Conservation (phyloP, 371 early-diverging fungal genomes). For the Agmasoma carcini region DNA sequence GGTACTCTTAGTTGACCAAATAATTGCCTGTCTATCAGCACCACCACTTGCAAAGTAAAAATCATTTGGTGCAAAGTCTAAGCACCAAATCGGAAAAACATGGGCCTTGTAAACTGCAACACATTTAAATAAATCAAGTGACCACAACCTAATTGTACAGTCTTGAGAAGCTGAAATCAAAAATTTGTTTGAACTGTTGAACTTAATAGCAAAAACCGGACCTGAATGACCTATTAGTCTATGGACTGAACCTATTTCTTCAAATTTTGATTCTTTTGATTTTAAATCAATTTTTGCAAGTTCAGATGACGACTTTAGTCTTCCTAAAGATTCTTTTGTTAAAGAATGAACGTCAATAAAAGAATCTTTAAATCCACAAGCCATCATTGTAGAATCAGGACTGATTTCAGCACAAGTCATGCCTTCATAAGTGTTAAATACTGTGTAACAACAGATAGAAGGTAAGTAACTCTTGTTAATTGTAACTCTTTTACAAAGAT, state of each 20-base stretch:
- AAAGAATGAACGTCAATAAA: conserved; percentile 52
- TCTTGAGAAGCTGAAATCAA: conserved; percentile 84
- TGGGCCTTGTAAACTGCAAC: conserved; percentile 84
- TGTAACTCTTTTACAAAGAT: conserved; percentile 64
- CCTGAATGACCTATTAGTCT: conserved; percentile 80
- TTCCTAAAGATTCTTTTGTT: conserved; percentile 46
- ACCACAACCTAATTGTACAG: conserved; percentile 84
- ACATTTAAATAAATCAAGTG: conserved; percentile 67
- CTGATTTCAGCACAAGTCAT: conserved; percentile 51
- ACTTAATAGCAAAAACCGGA: conserved; percentile 74
- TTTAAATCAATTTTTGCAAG: conserved; percentile 47
- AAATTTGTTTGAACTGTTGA: conserved; percentile 70
- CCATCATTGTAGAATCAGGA: conserved; percentile 46
- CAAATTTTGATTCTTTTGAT: conserved; percentile 46
- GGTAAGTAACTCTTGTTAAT: conserved; percentile 65
- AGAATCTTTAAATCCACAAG: conserved; percentile 51
- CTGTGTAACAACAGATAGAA: conserved; percentile 82
- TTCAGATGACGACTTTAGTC: conserved; percentile 46
- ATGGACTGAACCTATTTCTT: conserved; percentile 50
- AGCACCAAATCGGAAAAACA: conserved; percentile 89
- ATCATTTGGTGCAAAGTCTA: conserved; percentile 69
- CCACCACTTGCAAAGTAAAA: conserved; percentile 89
- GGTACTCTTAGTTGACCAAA: conserved; percentile 83
- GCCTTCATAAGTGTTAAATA: conserved; percentile 73
- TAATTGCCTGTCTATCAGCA: conserved; percentile 78